phyloP scores from a whole-genome alignment of 176 grass and related monocot genomes.

The Oryza rufipogon region DNA sequence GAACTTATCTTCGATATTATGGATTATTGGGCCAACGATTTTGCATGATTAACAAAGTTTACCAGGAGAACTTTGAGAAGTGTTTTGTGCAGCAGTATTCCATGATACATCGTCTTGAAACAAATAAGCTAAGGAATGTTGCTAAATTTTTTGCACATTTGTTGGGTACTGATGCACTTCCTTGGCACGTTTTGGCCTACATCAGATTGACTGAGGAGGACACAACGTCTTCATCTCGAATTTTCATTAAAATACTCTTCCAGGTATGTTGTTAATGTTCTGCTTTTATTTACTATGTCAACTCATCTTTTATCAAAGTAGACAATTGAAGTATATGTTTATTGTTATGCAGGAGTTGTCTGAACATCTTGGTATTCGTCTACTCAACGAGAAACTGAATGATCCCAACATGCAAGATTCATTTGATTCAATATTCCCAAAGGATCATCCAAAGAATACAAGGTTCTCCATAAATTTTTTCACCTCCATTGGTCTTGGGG shows the following conservation, averaged over 20 bases:
- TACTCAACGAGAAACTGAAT: conserved; percentile 88
- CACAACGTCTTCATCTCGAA: conserved; percentile 89
- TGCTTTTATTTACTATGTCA: neutral
- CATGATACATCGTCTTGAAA: conserved; percentile 93
- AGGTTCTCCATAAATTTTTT: conserved; percentile 95
- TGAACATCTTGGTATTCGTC: conserved; percentile 84
- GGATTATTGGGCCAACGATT: conserved; percentile 87
- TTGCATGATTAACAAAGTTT: conserved; percentile 94
- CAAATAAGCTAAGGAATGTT: conserved; percentile 92
- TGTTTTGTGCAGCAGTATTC: conserved; percentile 96
- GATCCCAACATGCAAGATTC: conserved; percentile 82
- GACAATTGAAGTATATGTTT: conserved; percentile 2
- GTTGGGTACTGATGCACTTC: conserved; percentile 80
- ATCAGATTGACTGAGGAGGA: conserved; percentile 96
- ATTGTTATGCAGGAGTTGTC: conserved; percentile 65
- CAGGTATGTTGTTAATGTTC: conserved; percentile 60
- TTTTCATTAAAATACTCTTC: conserved; percentile 98
- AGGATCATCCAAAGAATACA: conserved; percentile 93
- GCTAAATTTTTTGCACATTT: conserved; percentile 97
- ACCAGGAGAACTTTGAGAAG: conserved; percentile 96
- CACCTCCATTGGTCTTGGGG: conserved; percentile 90
- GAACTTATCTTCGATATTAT: conserved; percentile 92
- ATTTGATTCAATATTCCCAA: conserved; percentile 86
- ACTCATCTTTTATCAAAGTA: conserved; percentile 19
- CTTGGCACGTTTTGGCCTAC: conserved; percentile 91